These are phyloP conservation scores for Colletotrichum godetiae DNA, from an alignment of 2,329 filamentous ascomycete species.

Conservation along the genomic window DNA sequence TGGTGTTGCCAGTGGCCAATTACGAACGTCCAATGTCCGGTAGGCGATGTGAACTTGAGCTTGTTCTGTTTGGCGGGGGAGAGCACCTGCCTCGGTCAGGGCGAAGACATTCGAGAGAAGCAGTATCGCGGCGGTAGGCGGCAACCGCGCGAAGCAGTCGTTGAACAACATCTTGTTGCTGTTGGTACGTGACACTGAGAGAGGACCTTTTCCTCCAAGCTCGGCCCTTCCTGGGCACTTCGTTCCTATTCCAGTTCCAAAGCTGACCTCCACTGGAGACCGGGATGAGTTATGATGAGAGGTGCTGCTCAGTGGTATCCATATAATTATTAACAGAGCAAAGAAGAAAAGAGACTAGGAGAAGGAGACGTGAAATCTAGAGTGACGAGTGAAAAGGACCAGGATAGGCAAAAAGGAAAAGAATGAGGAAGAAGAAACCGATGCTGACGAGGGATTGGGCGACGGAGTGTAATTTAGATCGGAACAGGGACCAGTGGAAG, in stretches of 20 bases:
- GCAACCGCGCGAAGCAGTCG: conserved; percentile 49
- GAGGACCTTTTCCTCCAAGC: not conserved
- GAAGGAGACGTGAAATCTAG: not conserved
- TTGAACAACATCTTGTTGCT: conserved; percentile 40
- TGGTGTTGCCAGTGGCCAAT: conserved; percentile 56
- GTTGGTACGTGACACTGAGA: not conserved
- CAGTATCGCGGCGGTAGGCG: conserved; percentile 48
- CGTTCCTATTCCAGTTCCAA: not conserved
- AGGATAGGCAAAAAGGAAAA: conserved; percentile 10
- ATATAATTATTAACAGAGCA: not conserved
- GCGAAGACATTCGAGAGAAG: conserved; percentile 47
- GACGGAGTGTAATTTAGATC: conserved; percentile 34
- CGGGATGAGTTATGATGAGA: not conserved
- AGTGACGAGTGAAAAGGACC: not conserved
- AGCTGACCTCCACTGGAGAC: not conserved
- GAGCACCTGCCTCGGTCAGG: conserved; percentile 48
- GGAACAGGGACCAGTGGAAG: conserved; percentile 19
- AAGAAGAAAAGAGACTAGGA: not conserved
- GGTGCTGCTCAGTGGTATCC: not conserved
- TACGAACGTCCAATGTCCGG: conserved; percentile 49
- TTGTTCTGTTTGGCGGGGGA: conserved; percentile 52
- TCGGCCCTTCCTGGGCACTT: not conserved
- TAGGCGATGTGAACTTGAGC: conserved; percentile 43
- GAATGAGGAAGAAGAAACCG: not conserved
- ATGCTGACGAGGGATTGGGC: conserved; percentile 9